Percentiles rank a stretch among this genome's conserved stretches.
phyloP scores from a whole-genome alignment of 306 rosid species.

The Casuarina glauca region DNA sequence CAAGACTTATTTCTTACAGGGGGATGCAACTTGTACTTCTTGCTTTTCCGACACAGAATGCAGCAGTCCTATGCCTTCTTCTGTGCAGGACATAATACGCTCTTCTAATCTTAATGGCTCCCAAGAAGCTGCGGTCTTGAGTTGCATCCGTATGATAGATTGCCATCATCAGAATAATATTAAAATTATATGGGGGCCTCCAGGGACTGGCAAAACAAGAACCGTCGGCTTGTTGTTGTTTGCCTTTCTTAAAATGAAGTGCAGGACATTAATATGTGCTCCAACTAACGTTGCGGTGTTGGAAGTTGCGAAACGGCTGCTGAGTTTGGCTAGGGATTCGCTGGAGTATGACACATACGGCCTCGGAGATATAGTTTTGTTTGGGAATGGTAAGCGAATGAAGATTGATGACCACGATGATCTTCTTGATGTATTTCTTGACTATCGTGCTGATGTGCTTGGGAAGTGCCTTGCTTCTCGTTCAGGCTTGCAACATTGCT shows the following conservation, averaged over 20 bases:
- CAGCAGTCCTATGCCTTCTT: not conserved
- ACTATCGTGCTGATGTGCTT: conserved; percentile 21
- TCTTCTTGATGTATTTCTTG: conserved; percentile 28
- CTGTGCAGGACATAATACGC: not conserved
- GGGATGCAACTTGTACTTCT: conserved; percentile 9
- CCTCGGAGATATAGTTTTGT: conserved; percentile 40
- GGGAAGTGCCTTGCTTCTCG: not conserved
- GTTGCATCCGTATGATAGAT: not conserved
- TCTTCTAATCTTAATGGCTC: conserved; percentile 10
- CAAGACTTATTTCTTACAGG: conserved; percentile 15
- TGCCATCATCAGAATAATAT: conserved; percentile 16
- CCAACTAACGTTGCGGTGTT: conserved; percentile 26
- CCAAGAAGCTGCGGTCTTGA: conserved; percentile 22
- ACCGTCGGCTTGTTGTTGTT: conserved; percentile 14
- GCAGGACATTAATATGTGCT: conserved; percentile 33
- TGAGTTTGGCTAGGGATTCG: conserved; percentile 1
- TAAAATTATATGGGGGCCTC: conserved; percentile 44
- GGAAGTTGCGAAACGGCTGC: conserved; percentile 23
- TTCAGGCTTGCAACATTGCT: conserved; percentile 22
- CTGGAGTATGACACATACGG: conserved; percentile 9
- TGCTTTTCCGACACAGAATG: not conserved
- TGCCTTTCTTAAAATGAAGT: conserved; percentile 6
- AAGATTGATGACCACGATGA: conserved; percentile 20
- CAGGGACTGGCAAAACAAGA: conserved; percentile 32
- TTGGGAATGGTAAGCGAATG: conserved; percentile 33